Percentiles rank a stretch among this genome's conserved stretches.
These are phyloP conservation scores for Fusarium siculi DNA, from an alignment of 2,329 filamentous ascomycete species.

Conservation along the genomic window DNA sequence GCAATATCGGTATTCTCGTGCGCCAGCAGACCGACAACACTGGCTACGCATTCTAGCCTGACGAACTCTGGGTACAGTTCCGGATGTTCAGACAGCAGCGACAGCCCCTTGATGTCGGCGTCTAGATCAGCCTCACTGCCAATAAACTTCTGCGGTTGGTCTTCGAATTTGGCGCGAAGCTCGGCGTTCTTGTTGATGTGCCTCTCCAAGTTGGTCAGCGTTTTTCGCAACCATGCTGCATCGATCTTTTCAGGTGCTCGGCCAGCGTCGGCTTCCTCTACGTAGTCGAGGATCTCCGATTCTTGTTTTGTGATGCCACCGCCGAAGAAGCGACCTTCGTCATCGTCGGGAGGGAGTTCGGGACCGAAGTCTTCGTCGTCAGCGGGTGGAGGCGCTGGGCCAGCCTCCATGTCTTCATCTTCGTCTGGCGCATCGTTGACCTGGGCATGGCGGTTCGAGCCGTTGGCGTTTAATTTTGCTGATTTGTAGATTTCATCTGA, in stretches of 20 bases:
- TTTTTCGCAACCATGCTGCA: conserved; percentile 81
- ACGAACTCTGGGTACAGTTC: conserved; percentile 85
- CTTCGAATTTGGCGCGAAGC: conserved; percentile 84
- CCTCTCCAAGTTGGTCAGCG: conserved; percentile 86
- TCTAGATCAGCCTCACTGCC: conserved; percentile 89
- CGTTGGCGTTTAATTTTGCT: conserved; percentile 61
- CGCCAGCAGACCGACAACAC: conserved; percentile 82
- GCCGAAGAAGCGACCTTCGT: conserved; percentile 95
- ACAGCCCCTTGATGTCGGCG: conserved; percentile 85
- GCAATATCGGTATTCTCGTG: conserved; percentile 98
- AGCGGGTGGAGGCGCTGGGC: conserved; percentile 58
- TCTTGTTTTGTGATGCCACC: conserved; percentile 87
- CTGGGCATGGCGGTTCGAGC: conserved; percentile 56
- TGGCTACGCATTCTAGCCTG: conserved; percentile 76
- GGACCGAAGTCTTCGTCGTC: conserved; percentile 63
- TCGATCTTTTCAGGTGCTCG: conserved; percentile 79
- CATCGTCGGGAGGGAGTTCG: conserved; percentile 62
- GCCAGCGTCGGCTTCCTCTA: conserved; percentile 66
- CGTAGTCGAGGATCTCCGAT: conserved; percentile 85
- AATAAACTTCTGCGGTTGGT: conserved; percentile 85
- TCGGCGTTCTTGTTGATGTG: conserved; percentile 92
- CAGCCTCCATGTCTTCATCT: conserved; percentile 63
- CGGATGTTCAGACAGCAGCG: conserved; percentile 86
- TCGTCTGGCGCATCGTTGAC: conserved; percentile 59
- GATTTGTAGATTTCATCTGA: conserved; percentile 71